Conservation (phyloP, 1,139 yeast species). For the Hyphopichia khmerensis region DNA sequence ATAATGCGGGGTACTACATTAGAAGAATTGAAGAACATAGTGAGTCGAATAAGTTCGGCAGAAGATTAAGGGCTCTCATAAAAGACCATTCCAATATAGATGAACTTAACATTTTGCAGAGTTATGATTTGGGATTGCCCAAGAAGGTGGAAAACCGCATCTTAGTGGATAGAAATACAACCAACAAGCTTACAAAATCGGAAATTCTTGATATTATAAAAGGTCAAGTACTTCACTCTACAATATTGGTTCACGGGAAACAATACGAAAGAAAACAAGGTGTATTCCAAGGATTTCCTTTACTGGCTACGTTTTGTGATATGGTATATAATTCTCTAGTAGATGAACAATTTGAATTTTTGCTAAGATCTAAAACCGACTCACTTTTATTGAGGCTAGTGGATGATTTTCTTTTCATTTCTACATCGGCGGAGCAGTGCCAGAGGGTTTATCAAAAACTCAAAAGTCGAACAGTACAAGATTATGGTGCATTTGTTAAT, state of each 20-base stretch:
- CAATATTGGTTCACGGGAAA: conserved; percentile 10
- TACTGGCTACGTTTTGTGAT: conserved; percentile 78
- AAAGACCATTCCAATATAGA: conserved; percentile 13
- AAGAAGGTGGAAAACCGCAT: conserved; percentile 3
- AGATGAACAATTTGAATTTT: conserved; percentile 36
- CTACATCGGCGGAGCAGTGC: conserved; percentile 34
- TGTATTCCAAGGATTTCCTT: conserved; percentile 81
- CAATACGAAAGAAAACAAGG: conserved; percentile 55
- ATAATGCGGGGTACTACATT: conserved; percentile 21
- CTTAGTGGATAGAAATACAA: conserved; percentile 26
- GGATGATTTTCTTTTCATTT: conserved; percentile 79
- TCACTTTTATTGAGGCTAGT: conserved; percentile 63
- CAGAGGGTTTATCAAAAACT: conserved; percentile 17
- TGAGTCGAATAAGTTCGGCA: conserved; percentile 3
- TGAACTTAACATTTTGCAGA: conserved; percentile 11
- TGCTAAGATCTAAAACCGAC: conserved; percentile 15
- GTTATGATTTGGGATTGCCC: conserved; percentile 2
- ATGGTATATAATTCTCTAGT: conserved; percentile 67
- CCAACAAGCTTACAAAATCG: conserved; percentile 22
- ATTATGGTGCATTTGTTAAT: conserved; percentile 64
- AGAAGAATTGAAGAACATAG: conserved; percentile 17
- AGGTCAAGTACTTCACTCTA: conserved; percentile 25
- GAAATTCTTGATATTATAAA: conserved; percentile 23
- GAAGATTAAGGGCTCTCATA: conserved; percentile 12
- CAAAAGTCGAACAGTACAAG: conserved; percentile 36